A percentile compares a stretch with the other conserved stretches of the same genome.
Evolutionary conservation across 2,329 filamentous ascomycete species (phyloP).

Genomic region (Talaromyces amestolkiae): DNA sequence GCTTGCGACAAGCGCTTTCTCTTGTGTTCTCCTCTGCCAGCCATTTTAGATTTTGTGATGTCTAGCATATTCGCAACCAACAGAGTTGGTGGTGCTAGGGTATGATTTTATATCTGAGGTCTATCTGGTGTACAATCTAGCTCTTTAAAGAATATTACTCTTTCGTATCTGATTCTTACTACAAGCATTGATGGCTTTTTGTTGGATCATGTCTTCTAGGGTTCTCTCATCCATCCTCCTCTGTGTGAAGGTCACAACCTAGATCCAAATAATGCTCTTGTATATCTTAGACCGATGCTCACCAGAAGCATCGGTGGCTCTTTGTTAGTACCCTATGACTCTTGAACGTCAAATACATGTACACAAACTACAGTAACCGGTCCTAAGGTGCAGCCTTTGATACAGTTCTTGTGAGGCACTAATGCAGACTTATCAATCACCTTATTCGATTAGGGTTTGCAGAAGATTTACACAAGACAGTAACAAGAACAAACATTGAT

Average conservation of each 20-base stretch:
- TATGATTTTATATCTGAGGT: background rate
- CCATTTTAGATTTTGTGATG: background rate
- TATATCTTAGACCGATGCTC: too few species aligned
- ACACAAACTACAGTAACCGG: too few species aligned
- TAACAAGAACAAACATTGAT: background rate
- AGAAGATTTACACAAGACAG: background rate
- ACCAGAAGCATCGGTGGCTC: background rate
- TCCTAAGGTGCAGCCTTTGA: too few species aligned
- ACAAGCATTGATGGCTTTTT: background rate
- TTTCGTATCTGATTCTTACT: background rate
- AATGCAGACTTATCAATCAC: background rate
- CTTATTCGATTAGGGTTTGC: background rate
- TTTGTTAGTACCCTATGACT: background rate
- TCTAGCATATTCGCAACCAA: background rate
- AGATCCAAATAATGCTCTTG: too few species aligned
- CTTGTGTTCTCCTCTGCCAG: background rate
- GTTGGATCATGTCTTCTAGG: background rate
- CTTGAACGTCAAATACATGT: background rate
- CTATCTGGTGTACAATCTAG: background rate
- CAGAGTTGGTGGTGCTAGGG: background rate
- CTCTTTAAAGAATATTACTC: background rate
- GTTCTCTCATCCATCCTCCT: too few species aligned
- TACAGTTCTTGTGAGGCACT: background rate
- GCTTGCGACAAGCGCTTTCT: too few species aligned
- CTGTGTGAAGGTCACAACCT: too few species aligned